Conservation (phyloP, 352 stramenopile species). For the Globisporangium cederbergense region DNA sequence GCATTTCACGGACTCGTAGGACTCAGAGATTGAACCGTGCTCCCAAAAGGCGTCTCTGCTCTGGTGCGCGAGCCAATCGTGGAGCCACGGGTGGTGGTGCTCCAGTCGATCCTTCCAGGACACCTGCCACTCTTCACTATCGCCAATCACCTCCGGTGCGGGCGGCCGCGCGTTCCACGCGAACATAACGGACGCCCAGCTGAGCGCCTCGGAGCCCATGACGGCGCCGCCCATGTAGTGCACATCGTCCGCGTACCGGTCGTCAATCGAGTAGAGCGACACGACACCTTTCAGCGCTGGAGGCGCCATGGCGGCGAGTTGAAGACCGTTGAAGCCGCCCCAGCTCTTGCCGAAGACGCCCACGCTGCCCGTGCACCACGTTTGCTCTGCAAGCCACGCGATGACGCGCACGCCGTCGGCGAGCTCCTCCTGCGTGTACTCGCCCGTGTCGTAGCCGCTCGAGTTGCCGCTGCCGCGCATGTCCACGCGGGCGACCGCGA, state of each 20-base stretch:
- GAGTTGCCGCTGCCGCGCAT: slow-evolving; percentile 48
- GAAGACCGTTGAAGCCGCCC: slow-evolving; percentile 49
- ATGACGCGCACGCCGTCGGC: slow-evolving; percentile 43
- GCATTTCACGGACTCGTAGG: slow-evolving; percentile 30
- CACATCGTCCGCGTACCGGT: slow-evolving; percentile 49
- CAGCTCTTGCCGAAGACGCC: slow-evolving; percentile 54
- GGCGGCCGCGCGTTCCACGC: slow-evolving; percentile 39
- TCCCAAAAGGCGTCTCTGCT: slow-evolving; percentile 42
- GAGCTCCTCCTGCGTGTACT: slow-evolving; percentile 46
- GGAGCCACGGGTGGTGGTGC: slow-evolving; percentile 39
- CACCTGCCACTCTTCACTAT: slow-evolving; percentile 26
- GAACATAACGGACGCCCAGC: slow-evolving; percentile 51
- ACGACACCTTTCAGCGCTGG: slow-evolving; percentile 39
- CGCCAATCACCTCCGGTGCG: slow-evolving; percentile 31
- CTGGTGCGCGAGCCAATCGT: slow-evolving; percentile 47
- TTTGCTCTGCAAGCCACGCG: slow-evolving; percentile 37
- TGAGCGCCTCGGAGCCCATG: slow-evolving; percentile 44
- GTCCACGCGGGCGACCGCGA: slow-evolving; percentile 47
- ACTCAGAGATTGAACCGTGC: slow-evolving; percentile 43
- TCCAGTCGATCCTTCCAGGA: slow-evolving; percentile 34
- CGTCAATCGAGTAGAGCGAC: slow-evolving; percentile 55
- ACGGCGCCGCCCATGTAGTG: slow-evolving; percentile 46
- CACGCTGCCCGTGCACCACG: slow-evolving; percentile 37
- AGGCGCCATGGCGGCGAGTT: slow-evolving; percentile 37
- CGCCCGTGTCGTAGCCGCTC: slow-evolving; percentile 34